Base-by-base conservation (phyloP, 1,284 basidiomycete genomes). In the Cutaneotrichosporon cavernicola region DNA sequence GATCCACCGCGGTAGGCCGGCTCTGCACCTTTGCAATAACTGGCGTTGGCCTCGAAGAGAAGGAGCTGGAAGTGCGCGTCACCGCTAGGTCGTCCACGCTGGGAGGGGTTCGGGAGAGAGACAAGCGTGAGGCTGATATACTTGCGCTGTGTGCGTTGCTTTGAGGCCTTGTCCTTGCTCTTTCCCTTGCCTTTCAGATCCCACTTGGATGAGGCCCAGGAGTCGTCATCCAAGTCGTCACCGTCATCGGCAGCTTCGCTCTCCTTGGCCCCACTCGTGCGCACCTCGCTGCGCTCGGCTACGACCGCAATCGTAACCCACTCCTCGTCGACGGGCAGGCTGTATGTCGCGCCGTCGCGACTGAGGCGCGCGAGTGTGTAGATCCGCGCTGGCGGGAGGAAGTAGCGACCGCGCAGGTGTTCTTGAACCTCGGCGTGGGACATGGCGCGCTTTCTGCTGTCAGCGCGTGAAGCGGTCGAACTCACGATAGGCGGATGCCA, bases 281-380 rank as follows among this genome's bases (percentile, higher is more conserved):
- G 68, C 61, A 81, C 86, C 76, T 91, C 89, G 76, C 90, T 91
- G 16, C 77, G 70, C 75, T 97, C 91, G 2, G 97, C 94, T 0
- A 93, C 91, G 69, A 97, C 92, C 5, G 91, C 92, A 56, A 98
- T 90, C 2, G 92, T 91, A 46, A 97, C 84, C 65, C 90, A 98
- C 78, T 98, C 96, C 2, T 91, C 90, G 6, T 87, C 86, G 5
- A 98, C 88, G 2, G 95, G 95, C 0, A 99, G 85, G 58, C 97
- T 92, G 78, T 93, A 95, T 16, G 88, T 88, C 62, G 89, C 87
- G 69, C 90, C 89, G 71, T 90, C 88, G 0, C 88, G 86, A 9
- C 88, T 84, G 0, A 90, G 85, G 13, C 90, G 87, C 52, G 92
- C 85, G 56, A 89, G 86, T 6, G 92, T 92, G 82, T 99, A 98